These are phyloP conservation scores for Fonsecaea multimorphosa DNA, from an alignment of 2,329 filamentous ascomycete genomes.

Conservation along the genomic window DNA sequence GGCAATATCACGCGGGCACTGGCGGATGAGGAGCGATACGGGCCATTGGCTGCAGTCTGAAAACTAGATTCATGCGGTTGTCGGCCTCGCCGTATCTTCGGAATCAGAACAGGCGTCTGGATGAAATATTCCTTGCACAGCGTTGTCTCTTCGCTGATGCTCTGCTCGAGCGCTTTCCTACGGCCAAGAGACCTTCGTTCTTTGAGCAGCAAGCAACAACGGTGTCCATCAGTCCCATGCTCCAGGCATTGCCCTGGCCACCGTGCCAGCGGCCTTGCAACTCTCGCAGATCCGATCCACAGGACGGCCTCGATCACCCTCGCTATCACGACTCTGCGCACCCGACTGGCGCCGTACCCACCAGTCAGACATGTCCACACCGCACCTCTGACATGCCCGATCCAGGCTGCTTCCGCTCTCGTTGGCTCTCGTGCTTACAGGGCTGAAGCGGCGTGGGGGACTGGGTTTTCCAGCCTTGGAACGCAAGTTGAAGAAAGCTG, in stretches of 20 bases:
- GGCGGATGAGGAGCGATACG: too few species aligned
- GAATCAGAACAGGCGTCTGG: too few species aligned
- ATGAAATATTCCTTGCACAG: too few species aligned
- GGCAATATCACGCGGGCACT: too few species aligned
- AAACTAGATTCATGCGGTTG: too few species aligned
- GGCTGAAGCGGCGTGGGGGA: conserved; percentile 23
- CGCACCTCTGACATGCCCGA: conserved; percentile 19
- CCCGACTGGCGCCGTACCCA: conserved; percentile 15
- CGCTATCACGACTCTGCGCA: background rate
- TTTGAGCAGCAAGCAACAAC: background rate
- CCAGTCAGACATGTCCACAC: conserved; percentile 25
- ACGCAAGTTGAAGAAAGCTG: conserved; percentile 33
- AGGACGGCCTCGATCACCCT: background rate
- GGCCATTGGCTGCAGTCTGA: too few species aligned
- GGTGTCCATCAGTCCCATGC: conserved; percentile 16
- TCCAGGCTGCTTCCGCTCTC: background rate
- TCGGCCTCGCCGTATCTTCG: too few species aligned
- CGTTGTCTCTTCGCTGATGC: background rate
- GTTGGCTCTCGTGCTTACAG: background rate
- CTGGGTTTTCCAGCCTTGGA: conserved; percentile 25
- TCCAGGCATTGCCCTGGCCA: conserved; percentile 19
- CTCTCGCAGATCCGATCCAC: conserved; percentile 9
- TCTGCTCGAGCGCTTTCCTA: background rate
- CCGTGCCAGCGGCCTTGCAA: conserved; percentile 13
- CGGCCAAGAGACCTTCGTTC: too few species aligned